These are phyloP conservation scores for Blastomyces percursus DNA, from an alignment of 2,329 filamentous ascomycete genomes.

Conservation along the genomic window DNA sequence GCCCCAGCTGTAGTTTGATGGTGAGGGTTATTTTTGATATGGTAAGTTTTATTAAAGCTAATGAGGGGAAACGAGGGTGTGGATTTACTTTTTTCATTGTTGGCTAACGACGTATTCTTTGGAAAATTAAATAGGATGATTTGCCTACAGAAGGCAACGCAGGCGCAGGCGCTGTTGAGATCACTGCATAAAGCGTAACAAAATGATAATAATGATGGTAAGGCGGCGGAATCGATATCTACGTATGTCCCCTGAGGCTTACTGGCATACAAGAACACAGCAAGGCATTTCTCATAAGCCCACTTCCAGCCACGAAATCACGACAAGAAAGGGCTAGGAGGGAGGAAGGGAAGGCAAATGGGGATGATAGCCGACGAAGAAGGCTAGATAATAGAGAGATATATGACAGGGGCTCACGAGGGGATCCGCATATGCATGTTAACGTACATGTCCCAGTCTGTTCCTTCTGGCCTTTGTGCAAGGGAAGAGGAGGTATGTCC, in stretches of 20 bases:
- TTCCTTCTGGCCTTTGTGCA: neutral
- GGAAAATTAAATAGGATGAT: constrained; percentile 33
- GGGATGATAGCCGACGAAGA: neutral
- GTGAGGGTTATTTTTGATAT: constrained; percentile 87
- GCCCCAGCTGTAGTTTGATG: constrained; percentile 94
- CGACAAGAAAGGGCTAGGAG: neutral
- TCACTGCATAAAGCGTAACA: constrained; percentile 28
- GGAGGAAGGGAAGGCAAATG: neutral
- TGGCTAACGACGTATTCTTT: neutral
- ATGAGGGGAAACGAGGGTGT: too few species aligned
- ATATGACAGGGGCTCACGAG: neutral
- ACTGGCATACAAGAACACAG: neutral
- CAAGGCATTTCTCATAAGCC: neutral
- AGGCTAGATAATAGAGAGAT: neutral
- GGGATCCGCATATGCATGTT: neutral
- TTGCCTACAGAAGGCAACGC: constrained; percentile 37
- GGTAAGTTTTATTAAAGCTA: constrained; percentile 40
- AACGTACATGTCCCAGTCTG: neutral
- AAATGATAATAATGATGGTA: neutral
- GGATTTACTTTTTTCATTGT: neutral
- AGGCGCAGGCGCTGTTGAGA: constrained; percentile 18
- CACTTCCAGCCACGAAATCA: neutral
- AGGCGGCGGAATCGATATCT: neutral
- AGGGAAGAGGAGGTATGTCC: neutral
- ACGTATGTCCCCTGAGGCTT: neutral